These are phyloP conservation scores for Fusarium transvaalense DNA, from an alignment of 2,329 filamentous ascomycete genomes.

Conservation along the genomic window DNA sequence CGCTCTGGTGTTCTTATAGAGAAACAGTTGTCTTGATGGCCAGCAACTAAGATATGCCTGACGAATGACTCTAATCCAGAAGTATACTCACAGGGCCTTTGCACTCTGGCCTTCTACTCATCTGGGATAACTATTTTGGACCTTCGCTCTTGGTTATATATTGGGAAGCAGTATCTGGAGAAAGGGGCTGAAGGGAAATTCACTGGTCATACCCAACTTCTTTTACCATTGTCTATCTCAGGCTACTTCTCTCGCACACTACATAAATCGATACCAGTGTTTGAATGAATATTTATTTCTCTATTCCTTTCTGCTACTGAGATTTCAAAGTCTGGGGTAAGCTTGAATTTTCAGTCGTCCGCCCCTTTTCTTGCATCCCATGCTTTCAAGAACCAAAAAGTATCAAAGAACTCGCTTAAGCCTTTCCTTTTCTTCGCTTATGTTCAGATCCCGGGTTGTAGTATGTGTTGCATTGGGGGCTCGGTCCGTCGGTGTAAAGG, in stretches of 20 bases:
- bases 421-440: fast-evolving
- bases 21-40: no score
- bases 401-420: background rate
- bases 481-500: background rate
- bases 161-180: background rate
- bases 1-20: background rate
- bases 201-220: background rate
- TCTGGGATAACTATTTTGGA: no score
- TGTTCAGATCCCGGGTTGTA: background rate
- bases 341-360: background rate
- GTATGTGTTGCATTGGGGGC: background rate
- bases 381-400: background rate
- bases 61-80: no score
- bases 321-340: background rate
- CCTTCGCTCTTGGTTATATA: background rate
- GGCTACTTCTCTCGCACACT: no score
- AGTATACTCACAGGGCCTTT: fast-evolving
- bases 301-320: no score
- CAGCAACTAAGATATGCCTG: background rate
- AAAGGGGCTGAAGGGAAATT: background rate
- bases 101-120: no score
- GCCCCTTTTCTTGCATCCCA: no score
- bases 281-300: background rate
- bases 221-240: background rate
- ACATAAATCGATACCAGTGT: background rate